These are phyloP conservation scores for Apophysomyces sp. DNA, from an alignment of 371 early-diverging fungal species.

Conservation along the genomic window DNA sequence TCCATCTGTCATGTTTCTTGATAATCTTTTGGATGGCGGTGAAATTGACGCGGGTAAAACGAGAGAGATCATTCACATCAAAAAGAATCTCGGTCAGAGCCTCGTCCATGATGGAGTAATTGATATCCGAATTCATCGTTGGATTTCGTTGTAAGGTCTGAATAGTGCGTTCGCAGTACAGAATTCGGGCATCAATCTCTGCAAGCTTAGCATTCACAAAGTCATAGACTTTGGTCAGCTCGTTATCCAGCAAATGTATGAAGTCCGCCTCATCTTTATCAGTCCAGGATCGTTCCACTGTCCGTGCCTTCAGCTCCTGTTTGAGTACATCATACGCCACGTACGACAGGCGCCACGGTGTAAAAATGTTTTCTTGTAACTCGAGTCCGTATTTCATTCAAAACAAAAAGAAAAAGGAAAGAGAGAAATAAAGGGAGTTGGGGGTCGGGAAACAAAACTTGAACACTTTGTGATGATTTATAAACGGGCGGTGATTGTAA, in stretches of 20 bases:
- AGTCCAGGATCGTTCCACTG: conserved; percentile 45
- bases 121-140: conserved; percentile 44
- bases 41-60: conserved; percentile 91
- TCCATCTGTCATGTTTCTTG: conserved; percentile 90
- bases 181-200: conserved; percentile 79
- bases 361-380: conserved; percentile 62
- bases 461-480: not conserved
- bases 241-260: conserved; percentile 79
- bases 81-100: conserved; percentile 75
- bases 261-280: conserved; percentile 79
- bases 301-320: conserved; percentile 65
- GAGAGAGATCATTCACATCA: conserved; percentile 86
- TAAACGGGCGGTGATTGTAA: conserved; percentile 1
- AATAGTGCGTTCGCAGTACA: conserved; percentile 60
- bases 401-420: not conserved
- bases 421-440: not conserved
- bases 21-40: conserved; percentile 93
- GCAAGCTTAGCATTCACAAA: conserved; percentile 86
- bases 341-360: conserved; percentile 84
- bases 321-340: conserved; percentile 81
- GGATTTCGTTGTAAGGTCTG: conserved; percentile 29
- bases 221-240: conserved; percentile 77
- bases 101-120: conserved; percentile 63
- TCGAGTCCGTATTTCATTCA: conserved; percentile 86
- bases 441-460: not conserved